Evolutionary conservation across 2,329 filamentous ascomycete species (phyloP), one percentile per base, ranked within the genome.

Genomic region (Calonectria montana): DNA sequence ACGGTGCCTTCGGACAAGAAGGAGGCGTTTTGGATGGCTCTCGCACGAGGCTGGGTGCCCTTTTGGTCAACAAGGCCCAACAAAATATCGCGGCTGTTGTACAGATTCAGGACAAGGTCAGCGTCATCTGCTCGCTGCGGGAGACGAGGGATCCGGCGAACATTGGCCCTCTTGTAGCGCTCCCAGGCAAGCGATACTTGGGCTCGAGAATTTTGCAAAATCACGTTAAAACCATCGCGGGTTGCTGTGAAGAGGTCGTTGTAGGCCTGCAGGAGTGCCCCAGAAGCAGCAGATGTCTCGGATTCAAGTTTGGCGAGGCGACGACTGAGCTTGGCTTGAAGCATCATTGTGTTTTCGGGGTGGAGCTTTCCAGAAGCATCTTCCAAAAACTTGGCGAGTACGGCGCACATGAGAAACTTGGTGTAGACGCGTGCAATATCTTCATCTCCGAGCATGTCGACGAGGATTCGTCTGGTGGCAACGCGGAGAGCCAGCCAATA

Each of bases 401-500:
- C 63, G 12, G 84, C 70, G 61, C 83, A 86, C 25, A 92, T 84
- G 16, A 92, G 75, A 25, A 88, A 84, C 75, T 93, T 93, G 84
- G 92, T 93, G 47, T 86, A 83, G 0, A 86, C 63, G 15, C 77
- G 77, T 5, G 73, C 78, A 0, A 39, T 16, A 68, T 65, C 45
- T 21, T 77, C 75, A 1, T 74, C 73, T 2, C 86, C 81, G 1
- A 78, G 55, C 75, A 74, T 2, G 84, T 87, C 13, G 13, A 16
- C 83, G 0, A 94, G 82, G 9, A 87, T 84, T 0, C 91, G 86
- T 57, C 91, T 87, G 2, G 90, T 77, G 0, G 86, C 84, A 9
- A 94, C 91, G 0, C 91, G 88, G 16, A 94, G 79, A 0, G 91
- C 83, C 0, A 94, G 87, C 88, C 91, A 94, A 63, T 89, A 86